Evolutionary conservation across 148 eudicot species (phyloP), one percentile per base, ranked within the genome.

Genomic region (Arbutus unedo): DNA sequence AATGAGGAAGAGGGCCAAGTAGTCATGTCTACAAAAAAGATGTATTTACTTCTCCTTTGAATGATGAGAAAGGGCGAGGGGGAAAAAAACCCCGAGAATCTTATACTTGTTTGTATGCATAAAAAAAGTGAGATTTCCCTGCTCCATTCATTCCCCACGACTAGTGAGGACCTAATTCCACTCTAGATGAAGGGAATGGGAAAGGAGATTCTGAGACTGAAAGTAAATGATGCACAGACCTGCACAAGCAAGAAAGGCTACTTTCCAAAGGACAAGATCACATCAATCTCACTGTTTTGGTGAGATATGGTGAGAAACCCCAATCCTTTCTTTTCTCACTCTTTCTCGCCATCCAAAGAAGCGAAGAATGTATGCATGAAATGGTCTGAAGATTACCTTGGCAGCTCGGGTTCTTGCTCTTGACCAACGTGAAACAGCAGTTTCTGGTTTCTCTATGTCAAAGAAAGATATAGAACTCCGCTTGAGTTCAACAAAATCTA

Each of bases 391-490:
- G 50, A 8, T 59, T 86, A 90, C 95, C 90, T 92, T 91, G 75
- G 95, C 93, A 74, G 90, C 93, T 87, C 88, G 83, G n/a, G 93
- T 87, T 81, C 85, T 85, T 38, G 95, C 95, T 82, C 95, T 86
- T 15, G 92, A 89, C 95, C 95, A 92, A 31, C 92, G 90, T 41
- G 92, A 90, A 75, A 88, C 31, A 31, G 93, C 95, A 16, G 91
- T 87, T 84, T 92, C 91, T 10, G 86, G 92, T 80, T 87, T 88
- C 70, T 86, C 90, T 74, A 91, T 80, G 23, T 88, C 92, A 84
- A 91, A 92, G 86, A 92, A 92, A 21, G 95, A 92, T 78, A 92
- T 76, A 9, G 93, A 92, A 81, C 89, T 91, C 31, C 83, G 85
- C 89, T 89, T 89, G 51, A 92, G 93, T 79, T 86, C 90, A 19